Evolutionary conservation across 1,139 yeast genomes (phyloP), one percentile per base, ranked within the genome.

Genomic region (Geotrichum candidum): DNA sequence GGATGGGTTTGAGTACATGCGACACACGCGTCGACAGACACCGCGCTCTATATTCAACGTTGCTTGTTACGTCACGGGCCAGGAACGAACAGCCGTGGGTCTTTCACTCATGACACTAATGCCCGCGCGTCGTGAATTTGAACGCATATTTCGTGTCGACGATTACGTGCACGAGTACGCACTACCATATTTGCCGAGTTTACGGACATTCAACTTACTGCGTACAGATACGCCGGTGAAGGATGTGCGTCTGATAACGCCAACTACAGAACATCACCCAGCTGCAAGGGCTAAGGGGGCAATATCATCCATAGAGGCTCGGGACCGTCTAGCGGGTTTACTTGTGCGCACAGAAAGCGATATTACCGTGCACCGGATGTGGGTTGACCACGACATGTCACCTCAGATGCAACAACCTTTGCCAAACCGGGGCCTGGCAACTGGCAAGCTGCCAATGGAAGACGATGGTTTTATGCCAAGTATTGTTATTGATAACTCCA

Each of bases 181-280:
- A 41, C 13, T 41, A 23, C 48, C 48, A n/a, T 41, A 41, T 18
- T 23, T 41, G 22, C 62, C 62, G 22, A 51, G 13, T 3, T 23
- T 60, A 41, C 46, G 57, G 18, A 60, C 54, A 18, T 29, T 60
- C 13, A 53, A 57, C 1, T 15, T 60, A 1, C 51, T 60, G n/a
- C 23, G 58, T 4, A 57, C 62, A n/a, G 60, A 60, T 11, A 50
- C 62, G 1, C 29, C 60, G 2, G 62, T 60, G 29, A 60, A 60
- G 33, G 58, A 56, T 22, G 48, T 60, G 7, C 53, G 57, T 22
- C 54, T 60, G 2, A 22, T 60, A 45, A 53, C 54, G 13, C 58
- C 58, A 10, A 51, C 61, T 5, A 33, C 38, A n/a, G 9, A 35
- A 3, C 48, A 23, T 3, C 15, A 46, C 15, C 23, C 48, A 5